These are phyloP conservation scores for Russula sp. DNA, from an alignment of 768 basidiomycete species.

Conservation along the genomic window DNA sequence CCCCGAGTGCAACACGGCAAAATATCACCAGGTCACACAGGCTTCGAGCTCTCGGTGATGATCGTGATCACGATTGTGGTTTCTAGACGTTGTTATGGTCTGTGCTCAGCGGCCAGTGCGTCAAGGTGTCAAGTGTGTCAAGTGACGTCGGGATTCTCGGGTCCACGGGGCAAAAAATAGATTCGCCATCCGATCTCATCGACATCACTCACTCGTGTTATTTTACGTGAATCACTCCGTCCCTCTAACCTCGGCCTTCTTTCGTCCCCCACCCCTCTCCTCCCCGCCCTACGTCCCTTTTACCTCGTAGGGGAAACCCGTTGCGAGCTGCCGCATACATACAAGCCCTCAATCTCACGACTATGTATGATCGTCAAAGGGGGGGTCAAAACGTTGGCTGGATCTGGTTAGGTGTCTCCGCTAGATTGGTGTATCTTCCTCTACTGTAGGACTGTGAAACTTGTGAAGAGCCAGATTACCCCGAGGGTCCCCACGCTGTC, in stretches of 20 bases:
- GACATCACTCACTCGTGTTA: slow-evolving; percentile 13
- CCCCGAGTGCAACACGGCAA: no score
- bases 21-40: no score
- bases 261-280: neutral
- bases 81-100: neutral
- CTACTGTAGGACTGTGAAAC: neutral
- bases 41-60: neutral
- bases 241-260: slow-evolving; percentile 14
- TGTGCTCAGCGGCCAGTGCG: neutral
- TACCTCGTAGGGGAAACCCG: neutral
- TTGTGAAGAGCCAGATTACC: neutral
- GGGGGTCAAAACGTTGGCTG: neutral
- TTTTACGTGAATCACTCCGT: slow-evolving; percentile 15
- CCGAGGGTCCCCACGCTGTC: neutral
- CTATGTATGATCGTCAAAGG: neutral
- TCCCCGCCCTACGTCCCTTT: neutral
- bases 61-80: neutral
- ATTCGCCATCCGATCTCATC: slow-evolving; percentile 10
- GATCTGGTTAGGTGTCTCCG: slow-evolving; percentile 5
- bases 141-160: slow-evolving; percentile 4
- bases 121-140: neutral
- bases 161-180: neutral
- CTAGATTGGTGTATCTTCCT: neutral
- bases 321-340: neutral
- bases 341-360: neutral